Percentiles rank a stretch among this genome's conserved stretches.
phyloP scores from a whole-genome alignment of 768 basidiomycete species.

The Lactarius indigo region DNA sequence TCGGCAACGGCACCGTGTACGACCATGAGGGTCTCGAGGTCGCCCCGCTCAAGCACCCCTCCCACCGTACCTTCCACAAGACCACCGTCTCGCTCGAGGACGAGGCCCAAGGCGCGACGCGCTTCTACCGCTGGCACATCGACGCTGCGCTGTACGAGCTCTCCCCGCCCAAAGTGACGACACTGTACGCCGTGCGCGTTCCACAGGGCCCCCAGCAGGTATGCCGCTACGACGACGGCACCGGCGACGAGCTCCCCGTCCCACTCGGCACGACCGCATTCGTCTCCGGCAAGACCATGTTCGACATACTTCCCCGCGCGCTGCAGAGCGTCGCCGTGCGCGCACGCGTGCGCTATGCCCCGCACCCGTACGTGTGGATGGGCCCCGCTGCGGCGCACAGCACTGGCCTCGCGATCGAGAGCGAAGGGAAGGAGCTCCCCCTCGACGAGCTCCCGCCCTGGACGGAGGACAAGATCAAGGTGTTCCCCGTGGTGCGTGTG shows the following conservation, averaged over 20 bases:
- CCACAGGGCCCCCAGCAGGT: constrained; percentile 62
- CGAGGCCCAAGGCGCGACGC: constrained; percentile 63
- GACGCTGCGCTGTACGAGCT: constrained; percentile 78
- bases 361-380: constrained; percentile 91
- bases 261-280: constrained; percentile 86
- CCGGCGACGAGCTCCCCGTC: constrained; percentile 73
- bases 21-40: constrained; percentile 73
- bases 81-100: constrained; percentile 66
- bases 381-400: constrained; percentile 61
- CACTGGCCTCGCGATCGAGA: constrained; percentile 78
- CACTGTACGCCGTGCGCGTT: constrained; percentile 70
- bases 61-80: constrained; percentile 82
- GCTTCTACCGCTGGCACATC: constrained; percentile 90
- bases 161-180: constrained; percentile 78
- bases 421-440: constrained; percentile 65
- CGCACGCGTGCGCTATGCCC: constrained; percentile 67
- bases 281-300: constrained; percentile 75
- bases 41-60: constrained; percentile 76
- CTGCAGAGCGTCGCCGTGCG: constrained; percentile 78
- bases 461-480: constrained; percentile 73
- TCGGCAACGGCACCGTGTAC: constrained; percentile 78
- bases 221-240: constrained; percentile 78
- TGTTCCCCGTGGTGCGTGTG: constrained; percentile 54
- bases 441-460: constrained; percentile 72
- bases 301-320: constrained; percentile 63